phyloP scores from a whole-genome alignment of 2,329 filamentous ascomycete species.

The Fusarium robinianum region DNA sequence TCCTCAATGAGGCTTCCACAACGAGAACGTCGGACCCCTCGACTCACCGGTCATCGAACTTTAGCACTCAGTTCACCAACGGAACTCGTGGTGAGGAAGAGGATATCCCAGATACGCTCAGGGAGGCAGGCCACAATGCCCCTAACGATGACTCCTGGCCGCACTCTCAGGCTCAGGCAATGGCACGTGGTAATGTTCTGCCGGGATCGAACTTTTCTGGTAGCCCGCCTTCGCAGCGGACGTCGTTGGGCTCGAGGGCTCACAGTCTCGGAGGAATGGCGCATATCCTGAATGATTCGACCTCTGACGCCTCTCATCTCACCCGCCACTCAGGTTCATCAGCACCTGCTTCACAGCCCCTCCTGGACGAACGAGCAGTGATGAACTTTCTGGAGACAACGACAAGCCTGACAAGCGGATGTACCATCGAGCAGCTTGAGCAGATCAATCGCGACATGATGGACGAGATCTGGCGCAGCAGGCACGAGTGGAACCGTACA shows the following conservation, averaged over 20 bases:
- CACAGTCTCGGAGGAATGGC: slow-evolving; percentile 34
- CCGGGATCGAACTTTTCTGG: slow-evolving; percentile 35
- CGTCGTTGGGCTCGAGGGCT: slow-evolving; percentile 42
- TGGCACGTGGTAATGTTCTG: slow-evolving; percentile 47
- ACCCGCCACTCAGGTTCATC: slow-evolving; percentile 42
- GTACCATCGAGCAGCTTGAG: slow-evolving; percentile 91
- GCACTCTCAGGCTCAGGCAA: slow-evolving; percentile 61
- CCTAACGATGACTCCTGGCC: slow-evolving; percentile 60
- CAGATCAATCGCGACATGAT: slow-evolving; percentile 90
- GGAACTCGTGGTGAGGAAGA: slow-evolving; percentile 57
- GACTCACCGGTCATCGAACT: slow-evolving; percentile 63
- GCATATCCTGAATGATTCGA: slow-evolving; percentile 49
- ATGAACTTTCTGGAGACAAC: slow-evolving; percentile 64
- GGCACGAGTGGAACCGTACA: slow-evolving; percentile 82
- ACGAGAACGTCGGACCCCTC: slow-evolving; percentile 86
- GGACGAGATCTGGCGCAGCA: slow-evolving; percentile 82
- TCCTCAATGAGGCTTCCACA: slow-evolving; percentile 85
- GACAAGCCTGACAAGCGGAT: slow-evolving; percentile 70
- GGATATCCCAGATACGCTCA: slow-evolving; percentile 60
- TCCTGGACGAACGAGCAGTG: slow-evolving; percentile 55
- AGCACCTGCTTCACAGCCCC: slow-evolving; percentile 52
- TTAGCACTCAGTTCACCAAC: slow-evolving; percentile 75
- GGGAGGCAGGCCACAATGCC: slow-evolving; percentile 50
- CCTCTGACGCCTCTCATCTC: slow-evolving; percentile 42
- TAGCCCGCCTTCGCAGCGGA: slow-evolving; percentile 45